A percentile compares a stretch with the other conserved stretches of the same genome.
phyloP scores from a whole-genome alignment of 2,329 filamentous ascomycete genomes.

The Eutypa lata region DNA sequence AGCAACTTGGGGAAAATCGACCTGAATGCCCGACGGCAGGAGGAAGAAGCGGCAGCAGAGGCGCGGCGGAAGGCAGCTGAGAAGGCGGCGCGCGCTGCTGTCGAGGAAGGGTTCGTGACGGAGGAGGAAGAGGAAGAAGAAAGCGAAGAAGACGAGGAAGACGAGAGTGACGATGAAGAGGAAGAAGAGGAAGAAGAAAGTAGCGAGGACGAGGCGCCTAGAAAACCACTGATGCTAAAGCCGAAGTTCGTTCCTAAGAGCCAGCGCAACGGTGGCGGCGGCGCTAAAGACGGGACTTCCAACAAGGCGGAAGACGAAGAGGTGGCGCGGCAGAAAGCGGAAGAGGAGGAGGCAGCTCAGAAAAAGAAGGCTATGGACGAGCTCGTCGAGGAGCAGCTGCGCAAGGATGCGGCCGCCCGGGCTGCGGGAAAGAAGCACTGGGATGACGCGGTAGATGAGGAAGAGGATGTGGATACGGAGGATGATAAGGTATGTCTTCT shows the following conservation, averaged over 20 bases:
- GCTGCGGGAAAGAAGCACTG: constrained; percentile 78
- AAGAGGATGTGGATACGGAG: constrained; percentile 80
- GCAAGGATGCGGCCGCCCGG: constrained; percentile 73
- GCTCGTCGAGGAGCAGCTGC: constrained; percentile 84
- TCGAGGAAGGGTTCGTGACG: constrained; percentile 63
- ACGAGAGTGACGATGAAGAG: constrained; percentile 31
- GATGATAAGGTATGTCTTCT: constrained; percentile 58
- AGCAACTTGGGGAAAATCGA: constrained; percentile 51
- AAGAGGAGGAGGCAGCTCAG: constrained; percentile 43
- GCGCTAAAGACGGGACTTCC: constrained; percentile 12
- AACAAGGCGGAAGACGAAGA: constrained; percentile 13
- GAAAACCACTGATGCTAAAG: constrained; percentile 55
- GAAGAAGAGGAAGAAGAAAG: constrained; percentile 40
- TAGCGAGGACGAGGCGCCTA: constrained; percentile 55
- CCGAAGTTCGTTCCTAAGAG: constrained; percentile 63
- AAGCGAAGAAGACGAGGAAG: constrained; percentile 25
- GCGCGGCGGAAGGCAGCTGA: constrained; percentile 44
- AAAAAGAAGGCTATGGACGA: constrained; percentile 71
- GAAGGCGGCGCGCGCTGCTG: constrained; percentile 48
- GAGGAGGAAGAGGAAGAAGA: constrained; percentile 40
- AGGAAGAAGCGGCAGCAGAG: constrained; percentile 40
- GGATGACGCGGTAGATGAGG: constrained; percentile 70
- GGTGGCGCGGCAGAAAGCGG: constrained; percentile 6
- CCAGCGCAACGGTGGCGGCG: constrained; percentile 40
- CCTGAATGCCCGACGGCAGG: constrained; percentile 44